Evolutionary conservation across 2,329 filamentous ascomycete genomes (phyloP).

Genomic region (Pseudogymnoascus sp.): DNA sequence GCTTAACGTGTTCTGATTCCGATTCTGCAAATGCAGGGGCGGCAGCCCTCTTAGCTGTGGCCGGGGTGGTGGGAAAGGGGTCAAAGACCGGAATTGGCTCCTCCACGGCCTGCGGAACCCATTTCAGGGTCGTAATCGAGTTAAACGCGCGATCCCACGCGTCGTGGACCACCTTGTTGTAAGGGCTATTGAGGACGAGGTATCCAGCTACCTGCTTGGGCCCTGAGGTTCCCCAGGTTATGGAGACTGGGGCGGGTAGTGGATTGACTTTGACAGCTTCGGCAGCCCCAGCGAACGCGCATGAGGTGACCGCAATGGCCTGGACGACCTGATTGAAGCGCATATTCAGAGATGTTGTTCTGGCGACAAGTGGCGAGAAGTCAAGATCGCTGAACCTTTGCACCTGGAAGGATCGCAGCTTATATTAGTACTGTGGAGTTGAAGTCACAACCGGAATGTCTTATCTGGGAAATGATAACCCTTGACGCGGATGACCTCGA

Average conservation of each 20-base stretch:
- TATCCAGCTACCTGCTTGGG: slow-evolving; percentile 34
- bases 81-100: slow-evolving; percentile 42
- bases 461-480: slow-evolving; percentile 7
- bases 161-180: slow-evolving; percentile 32
- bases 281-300: slow-evolving; percentile 30
- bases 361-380: not conserved
- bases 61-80: slow-evolving; percentile 38
- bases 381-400: not conserved
- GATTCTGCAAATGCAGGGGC: not conserved
- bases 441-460: slow-evolving; percentile 2
- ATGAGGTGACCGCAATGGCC: slow-evolving; percentile 8
- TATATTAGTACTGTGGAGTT: slow-evolving; percentile 4
- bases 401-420: not conserved
- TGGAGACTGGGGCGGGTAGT: slow-evolving; percentile 43
- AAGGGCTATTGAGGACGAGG: slow-evolving; percentile 32
- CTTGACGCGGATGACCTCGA: not conserved
- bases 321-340: slow-evolving; percentile 13
- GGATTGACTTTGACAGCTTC: slow-evolving; percentile 44
- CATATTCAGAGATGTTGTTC: slow-evolving; percentile 14
- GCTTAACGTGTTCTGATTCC: slow-evolving; percentile 19
- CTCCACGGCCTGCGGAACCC: slow-evolving; percentile 46
- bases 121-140: slow-evolving; percentile 41
- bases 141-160: slow-evolving; percentile 44
- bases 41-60: slow-evolving; percentile 16
- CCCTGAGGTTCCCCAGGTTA: slow-evolving; percentile 45